phyloP scores from a whole-genome alignment of 108 stramenopile genomes.

The Fragilaria crotonensis region DNA sequence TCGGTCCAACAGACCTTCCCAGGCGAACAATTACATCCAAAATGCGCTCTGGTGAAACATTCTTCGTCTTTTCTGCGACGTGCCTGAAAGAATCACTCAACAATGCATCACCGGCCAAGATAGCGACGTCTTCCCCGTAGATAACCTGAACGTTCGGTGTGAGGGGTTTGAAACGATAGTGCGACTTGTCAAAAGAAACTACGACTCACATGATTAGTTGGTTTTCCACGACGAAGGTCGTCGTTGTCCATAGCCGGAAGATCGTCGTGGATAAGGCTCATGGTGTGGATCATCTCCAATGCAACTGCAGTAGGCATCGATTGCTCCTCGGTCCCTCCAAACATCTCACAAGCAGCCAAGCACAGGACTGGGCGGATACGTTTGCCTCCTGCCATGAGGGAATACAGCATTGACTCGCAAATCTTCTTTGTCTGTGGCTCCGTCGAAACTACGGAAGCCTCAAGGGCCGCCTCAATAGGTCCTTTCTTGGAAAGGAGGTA shows the following conservation, averaged over 20 bases:
- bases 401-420: slow-evolving; percentile 90
- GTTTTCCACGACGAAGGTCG: slow-evolving; percentile 88
- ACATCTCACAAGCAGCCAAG: slow-evolving; percentile 93
- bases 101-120: slow-evolving; percentile 88
- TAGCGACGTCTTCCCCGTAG: slow-evolving; percentile 95
- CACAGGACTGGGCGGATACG: slow-evolving; percentile 91
- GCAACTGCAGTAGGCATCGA: slow-evolving; percentile 93
- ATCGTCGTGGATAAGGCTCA: slow-evolving; percentile 97
- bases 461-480: slow-evolving; percentile 75
- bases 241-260: slow-evolving; percentile 95
- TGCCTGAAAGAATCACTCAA: slow-evolving; percentile 69
- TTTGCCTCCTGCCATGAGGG: slow-evolving; percentile 94
- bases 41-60: slow-evolving; percentile 63
- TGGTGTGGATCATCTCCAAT: slow-evolving; percentile 97
- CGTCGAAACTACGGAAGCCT: slow-evolving; percentile 51
- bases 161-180: slow-evolving; percentile 7
- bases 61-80: slow-evolving; percentile 68
- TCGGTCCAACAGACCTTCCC: slow-evolving; percentile 84
- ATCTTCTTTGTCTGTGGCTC: slow-evolving; percentile 80
- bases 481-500: slow-evolving; percentile 82
- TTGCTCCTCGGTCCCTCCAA: slow-evolving; percentile 51
- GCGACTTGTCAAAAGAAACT: not conserved
- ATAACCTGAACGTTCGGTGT: slow-evolving; percentile 50
- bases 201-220: slow-evolving; percentile 83
- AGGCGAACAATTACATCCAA: slow-evolving; percentile 86